These are phyloP conservation scores for Astraeus odoratus DNA, from an alignment of 768 basidiomycete genomes.

Conservation along the genomic window DNA sequence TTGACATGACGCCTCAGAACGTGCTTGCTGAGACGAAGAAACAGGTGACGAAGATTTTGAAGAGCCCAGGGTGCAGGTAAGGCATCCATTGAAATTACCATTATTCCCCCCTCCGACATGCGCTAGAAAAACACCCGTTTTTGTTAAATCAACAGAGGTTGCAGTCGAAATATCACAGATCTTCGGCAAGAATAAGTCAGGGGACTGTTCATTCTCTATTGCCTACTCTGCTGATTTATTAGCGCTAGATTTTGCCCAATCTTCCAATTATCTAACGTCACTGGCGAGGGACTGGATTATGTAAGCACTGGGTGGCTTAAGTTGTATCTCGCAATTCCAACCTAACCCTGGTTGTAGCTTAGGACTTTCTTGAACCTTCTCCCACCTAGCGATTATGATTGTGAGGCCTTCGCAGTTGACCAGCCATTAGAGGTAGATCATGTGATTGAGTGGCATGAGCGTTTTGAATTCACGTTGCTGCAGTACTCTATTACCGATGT, in stretches of 20 bases:
- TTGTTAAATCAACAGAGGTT: slow-evolving; percentile 74
- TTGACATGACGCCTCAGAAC: slow-evolving; percentile 96
- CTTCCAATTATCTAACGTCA: slow-evolving; percentile 90
- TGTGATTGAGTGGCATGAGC: background rate
- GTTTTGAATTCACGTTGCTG: slow-evolving; percentile 8
- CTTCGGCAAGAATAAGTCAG: slow-evolving; percentile 69
- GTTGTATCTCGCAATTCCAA: background rate
- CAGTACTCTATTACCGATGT: slow-evolving; percentile 83
- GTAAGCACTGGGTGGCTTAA: slow-evolving; percentile 32
- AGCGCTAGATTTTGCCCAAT: slow-evolving; percentile 75
- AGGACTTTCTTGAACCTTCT: slow-evolving; percentile 88
- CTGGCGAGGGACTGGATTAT: slow-evolving; percentile 82
- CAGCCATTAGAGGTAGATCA: slow-evolving; percentile 66
- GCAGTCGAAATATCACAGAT: slow-evolving; percentile 72
- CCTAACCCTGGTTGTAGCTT: slow-evolving; percentile 38
- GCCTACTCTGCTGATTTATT: slow-evolving; percentile 1
- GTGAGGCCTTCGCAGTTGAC: slow-evolving; percentile 71
- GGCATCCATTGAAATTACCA: slow-evolving; percentile 11
- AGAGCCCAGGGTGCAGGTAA: slow-evolving; percentile 87
- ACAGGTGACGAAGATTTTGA: slow-evolving; percentile 88
- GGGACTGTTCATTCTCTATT: slow-evolving; percentile 1
- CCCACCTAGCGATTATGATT: slow-evolving; percentile 80
- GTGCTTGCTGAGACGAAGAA: slow-evolving; percentile 87
- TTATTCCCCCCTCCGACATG: background rate
- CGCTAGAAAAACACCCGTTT: slow-evolving; percentile 70